Evolutionary conservation across 2,329 filamentous ascomycete species (phyloP).

Genomic region (Coleophoma eucalyptorum): DNA sequence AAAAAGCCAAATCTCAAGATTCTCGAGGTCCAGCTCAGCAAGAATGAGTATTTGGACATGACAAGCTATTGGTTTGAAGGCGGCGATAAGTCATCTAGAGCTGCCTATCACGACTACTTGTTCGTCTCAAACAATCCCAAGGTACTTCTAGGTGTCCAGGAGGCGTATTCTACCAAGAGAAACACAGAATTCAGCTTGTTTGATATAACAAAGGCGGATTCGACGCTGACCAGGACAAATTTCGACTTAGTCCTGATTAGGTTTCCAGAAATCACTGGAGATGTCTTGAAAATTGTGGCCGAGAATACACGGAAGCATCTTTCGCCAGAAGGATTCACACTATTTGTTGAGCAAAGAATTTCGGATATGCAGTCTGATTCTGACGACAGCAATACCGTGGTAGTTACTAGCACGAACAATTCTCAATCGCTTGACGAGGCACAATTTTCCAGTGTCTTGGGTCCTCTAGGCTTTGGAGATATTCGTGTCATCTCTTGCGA

Average conservation of each 20-base stretch:
- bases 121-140: constrained; percentile 9
- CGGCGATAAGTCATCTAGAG: constrained; percentile 3
- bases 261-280: background rate
- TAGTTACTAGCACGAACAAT: background rate
- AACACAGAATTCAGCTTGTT: constrained; percentile 1
- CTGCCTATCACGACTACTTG: constrained; percentile 10
- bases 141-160: constrained; percentile 6
- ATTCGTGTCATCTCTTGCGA: too few species aligned
- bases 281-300: background rate
- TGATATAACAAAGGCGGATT: constrained; percentile 1
- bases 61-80: constrained; percentile 25
- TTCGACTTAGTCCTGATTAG: constrained; percentile 5
- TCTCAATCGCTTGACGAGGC: background rate
- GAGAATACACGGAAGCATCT: constrained; percentile 4
- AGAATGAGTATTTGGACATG: constrained; percentile 6
- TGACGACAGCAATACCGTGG: background rate
- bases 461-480: too few species aligned
- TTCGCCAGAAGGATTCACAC: constrained; percentile 1
- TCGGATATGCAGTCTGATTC: background rate
- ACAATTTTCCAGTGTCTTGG: background rate
- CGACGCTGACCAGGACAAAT: background rate
- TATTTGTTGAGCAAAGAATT: background rate
- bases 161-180: constrained; percentile 1
- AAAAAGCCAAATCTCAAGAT: constrained; percentile 29
- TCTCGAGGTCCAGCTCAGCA: constrained; percentile 27